Conservation (phyloP, 768 basidiomycete species). For the Crassisporium funariophilum region DNA sequence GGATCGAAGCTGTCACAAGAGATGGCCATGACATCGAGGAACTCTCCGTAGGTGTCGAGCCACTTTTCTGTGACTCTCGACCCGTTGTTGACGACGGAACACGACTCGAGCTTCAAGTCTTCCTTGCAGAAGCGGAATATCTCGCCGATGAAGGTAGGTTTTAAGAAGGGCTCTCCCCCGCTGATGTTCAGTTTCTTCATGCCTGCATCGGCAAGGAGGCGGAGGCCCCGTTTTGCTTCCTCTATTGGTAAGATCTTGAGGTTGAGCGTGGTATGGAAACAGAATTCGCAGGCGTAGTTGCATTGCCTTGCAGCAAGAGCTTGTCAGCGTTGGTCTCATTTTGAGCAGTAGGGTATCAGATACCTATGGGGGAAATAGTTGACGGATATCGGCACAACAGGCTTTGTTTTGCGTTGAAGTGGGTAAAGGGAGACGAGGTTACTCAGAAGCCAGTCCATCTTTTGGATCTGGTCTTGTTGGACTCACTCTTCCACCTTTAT, state of each 20-base stretch:
- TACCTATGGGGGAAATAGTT: slow-evolving; percentile 27
- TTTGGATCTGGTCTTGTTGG: background rate
- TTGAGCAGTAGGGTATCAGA: no score
- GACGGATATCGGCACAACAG: slow-evolving; percentile 22
- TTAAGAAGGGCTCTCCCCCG: slow-evolving; percentile 30
- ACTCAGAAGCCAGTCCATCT: slow-evolving; percentile 1
- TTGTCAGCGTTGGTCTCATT: no score
- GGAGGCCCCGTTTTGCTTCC: slow-evolving; percentile 28
- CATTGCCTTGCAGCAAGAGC: no score
- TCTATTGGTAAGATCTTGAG: slow-evolving; percentile 35
- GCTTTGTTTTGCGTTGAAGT: background rate
- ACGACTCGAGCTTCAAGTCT: slow-evolving; percentile 36
- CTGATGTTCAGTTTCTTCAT: slow-evolving; percentile 22
- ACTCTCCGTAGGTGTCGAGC: slow-evolving; percentile 39
- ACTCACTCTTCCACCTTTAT: no score
- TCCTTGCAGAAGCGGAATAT: slow-evolving; percentile 40
- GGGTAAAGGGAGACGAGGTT: slow-evolving; percentile 5
- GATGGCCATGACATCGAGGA: slow-evolving; percentile 43
- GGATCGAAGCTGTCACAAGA: slow-evolving; percentile 41
- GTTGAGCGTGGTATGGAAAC: slow-evolving; percentile 43
- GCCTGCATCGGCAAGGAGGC: slow-evolving; percentile 13
- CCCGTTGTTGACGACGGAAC: slow-evolving; percentile 28
- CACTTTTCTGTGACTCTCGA: slow-evolving; percentile 45
- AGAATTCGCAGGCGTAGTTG: slow-evolving; percentile 43
- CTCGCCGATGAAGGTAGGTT: slow-evolving; percentile 39